phyloP scores from a whole-genome alignment of 2,329 filamentous ascomycete genomes.

The Xylaria sp. region DNA sequence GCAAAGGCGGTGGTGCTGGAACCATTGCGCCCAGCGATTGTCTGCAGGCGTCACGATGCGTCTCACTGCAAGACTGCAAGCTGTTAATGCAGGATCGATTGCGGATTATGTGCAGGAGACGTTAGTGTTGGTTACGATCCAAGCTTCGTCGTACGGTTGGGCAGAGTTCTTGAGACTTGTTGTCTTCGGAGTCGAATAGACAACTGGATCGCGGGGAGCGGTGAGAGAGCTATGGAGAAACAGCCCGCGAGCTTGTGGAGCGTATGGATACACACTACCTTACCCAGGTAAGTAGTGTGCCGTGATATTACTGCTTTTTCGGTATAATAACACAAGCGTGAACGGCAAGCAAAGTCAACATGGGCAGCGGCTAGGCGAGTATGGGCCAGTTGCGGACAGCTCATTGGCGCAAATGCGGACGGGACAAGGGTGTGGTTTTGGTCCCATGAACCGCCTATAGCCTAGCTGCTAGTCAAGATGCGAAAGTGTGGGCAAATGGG shows the following conservation, averaged over 20 bases:
- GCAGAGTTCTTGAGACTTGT: conserved; percentile 26
- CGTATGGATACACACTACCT: conserved; percentile 5
- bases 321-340: conserved; percentile 21
- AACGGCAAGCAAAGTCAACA: not conserved
- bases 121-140: conserved; percentile 15
- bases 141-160: conserved; percentile 17
- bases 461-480: conserved; percentile 22
- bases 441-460: conserved; percentile 9
- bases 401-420: conserved; percentile 21
- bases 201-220: conserved; percentile 10
- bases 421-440: conserved; percentile 18
- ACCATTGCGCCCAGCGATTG: conserved; percentile 56
- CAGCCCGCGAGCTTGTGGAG: conserved; percentile 28
- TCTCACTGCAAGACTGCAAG: conserved; percentile 1
- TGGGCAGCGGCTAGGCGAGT: not conserved
- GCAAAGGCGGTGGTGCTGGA: conserved; percentile 68
- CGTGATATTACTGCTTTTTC: conserved; percentile 20
- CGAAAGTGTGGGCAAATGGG: conserved; percentile 7
- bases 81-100: conserved; percentile 7
- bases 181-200: conserved; percentile 30
- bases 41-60: conserved; percentile 4
- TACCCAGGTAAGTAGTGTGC: conserved; percentile 1
- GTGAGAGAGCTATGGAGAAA: conserved; percentile 6
- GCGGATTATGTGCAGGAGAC: conserved; percentile 1
- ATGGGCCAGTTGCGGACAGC: conserved; percentile 13